Conservation (phyloP, 129 eudicot species). For the Silybum marianum region DNA sequence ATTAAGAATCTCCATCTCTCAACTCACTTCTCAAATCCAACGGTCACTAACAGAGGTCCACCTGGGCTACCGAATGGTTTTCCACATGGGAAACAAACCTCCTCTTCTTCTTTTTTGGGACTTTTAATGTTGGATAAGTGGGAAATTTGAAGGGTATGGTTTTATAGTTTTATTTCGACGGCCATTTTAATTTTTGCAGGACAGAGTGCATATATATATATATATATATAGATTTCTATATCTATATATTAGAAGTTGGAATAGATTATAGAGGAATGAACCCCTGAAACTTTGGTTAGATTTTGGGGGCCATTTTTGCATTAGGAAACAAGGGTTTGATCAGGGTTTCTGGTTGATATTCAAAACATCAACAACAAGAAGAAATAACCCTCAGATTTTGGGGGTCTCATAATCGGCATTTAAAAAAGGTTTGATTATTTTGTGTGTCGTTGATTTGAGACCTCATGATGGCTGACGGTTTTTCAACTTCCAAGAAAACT, state of each 20-base stretch:
- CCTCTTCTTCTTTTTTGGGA: background rate
- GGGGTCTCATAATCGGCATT: conserved; percentile 14
- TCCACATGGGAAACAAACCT: conserved; percentile 4
- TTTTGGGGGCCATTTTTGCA: conserved; percentile 6
- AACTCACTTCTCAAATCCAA: conserved; percentile 3
- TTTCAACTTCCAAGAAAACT: conserved; percentile 25
- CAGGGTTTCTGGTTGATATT: conserved; percentile 24
- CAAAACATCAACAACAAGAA: background rate
- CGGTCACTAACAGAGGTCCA: conserved; percentile 11
- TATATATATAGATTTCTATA: background rate
- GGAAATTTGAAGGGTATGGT: conserved; percentile 16
- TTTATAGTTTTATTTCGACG: conserved; percentile 13
- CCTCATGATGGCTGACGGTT: conserved; percentile 30
- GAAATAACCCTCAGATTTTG: background rate
- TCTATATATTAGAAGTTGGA: conserved; percentile 6
- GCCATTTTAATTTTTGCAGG: conserved; percentile 15
- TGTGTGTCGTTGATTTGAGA: conserved; percentile 9
- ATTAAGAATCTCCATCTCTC: background rate
- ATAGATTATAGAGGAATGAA: background rate
- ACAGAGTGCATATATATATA: background rate
- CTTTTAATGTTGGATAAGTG: background rate
- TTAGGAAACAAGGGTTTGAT: conserved; percentile 24
- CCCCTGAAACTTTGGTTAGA: conserved; percentile 17
- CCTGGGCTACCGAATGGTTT: background rate
- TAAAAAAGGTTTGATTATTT: conserved; percentile 3